Base-by-base conservation (phyloP, 805 yeast species). In the Sungouiella thailandica region DNA sequence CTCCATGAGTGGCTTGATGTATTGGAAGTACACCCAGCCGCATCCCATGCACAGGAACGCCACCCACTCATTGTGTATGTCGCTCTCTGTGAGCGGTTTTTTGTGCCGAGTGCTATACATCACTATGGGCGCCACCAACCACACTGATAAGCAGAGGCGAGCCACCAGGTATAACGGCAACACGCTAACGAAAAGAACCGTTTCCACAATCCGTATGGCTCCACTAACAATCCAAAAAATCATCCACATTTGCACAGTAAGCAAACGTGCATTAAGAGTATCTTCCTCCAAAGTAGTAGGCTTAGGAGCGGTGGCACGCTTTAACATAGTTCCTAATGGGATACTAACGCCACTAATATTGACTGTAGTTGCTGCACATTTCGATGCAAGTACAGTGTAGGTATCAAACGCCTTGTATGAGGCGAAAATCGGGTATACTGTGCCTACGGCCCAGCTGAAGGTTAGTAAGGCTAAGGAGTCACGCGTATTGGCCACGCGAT, bases 221-320 rank as follows among this genome's bases (percentile, higher is more conserved):
- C 80, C 70, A 34, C 70, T 56, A 1, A 82, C 77, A 9, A 81
- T 64, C 95, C 95, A 86, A 57, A 83, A 63, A 17, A 62, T 53
- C 18, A 59, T 49, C 71, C 70, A 66, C 56, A 70, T 62, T 41
- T 66, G 64, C 26, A 62, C 43, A 5, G 50, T 23, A 23, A 58
- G 39, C 34, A 60, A 47, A 32, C 50, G 54, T 17, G 32, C 31
- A 34, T 53, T 58, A 30, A 57, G 29, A 18, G 39, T 32, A 25
- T 39, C 49, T 24, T 46, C 49, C 25, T 37, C 50, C 11, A 41
- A 23, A 23, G 18, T 26, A 19, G 29, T 37, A 48, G 29, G 47
- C 14, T 23, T 36, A 28, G 36, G 32, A 16, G 17, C 37, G 12
- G 56, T 47, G 14, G 62, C 62, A 23, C 44, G 50, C 46, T 56